Base-by-base conservation (phyloP, 805 yeast species). In the Isabelozyma gotoi region DNA sequence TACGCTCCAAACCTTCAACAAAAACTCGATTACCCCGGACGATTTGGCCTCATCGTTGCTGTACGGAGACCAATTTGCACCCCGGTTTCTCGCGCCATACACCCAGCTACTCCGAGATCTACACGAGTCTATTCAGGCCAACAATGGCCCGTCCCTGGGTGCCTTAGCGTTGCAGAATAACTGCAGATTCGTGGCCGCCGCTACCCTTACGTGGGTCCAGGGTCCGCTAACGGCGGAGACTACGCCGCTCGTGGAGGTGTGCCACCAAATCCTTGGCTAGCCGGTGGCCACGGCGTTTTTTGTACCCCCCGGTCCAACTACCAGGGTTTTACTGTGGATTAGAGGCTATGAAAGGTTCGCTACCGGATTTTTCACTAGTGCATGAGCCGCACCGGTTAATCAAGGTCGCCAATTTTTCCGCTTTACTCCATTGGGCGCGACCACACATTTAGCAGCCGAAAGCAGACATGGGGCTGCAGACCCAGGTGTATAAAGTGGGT, bases 121-220 rank as follows among this genome's bases (percentile, higher is more conserved):
- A 7, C 18, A 14, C 31, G 32, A 20, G 15, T n/a, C 29, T 11
- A 20, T 36, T 12, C 32, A 36, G 15, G 8, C 4, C 15, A 19
- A 11, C 31, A 36, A 16, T 36, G 6, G 20, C 11, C 11, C 7
- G 29, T 21, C 10, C n/a, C 29, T 4, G 29, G 29, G 7, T 24
- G 29, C 29, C 6, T n/a, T 10, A n/a, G 38, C 19, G 7, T 41
- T 68, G 33, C 38, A 46, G 11, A 69, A 69, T 46, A 69, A 69
- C 48, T 41, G 63, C 16, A 57, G 55, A 44, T 70, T 61, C 45
- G 58, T 68, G 24, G 59, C 65, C 24, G 70, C 57, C 7, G 41
- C 58, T 6, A 47, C 57, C 2, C 16, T 43, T 6, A 33, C 39
- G 8, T 41, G 43, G 29, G n/a, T 24, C 10, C 29, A 24, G 29